Conservation (phyloP, 495 filamentous ascomycete genomes). For the Trichoderma gamsii region DNA sequence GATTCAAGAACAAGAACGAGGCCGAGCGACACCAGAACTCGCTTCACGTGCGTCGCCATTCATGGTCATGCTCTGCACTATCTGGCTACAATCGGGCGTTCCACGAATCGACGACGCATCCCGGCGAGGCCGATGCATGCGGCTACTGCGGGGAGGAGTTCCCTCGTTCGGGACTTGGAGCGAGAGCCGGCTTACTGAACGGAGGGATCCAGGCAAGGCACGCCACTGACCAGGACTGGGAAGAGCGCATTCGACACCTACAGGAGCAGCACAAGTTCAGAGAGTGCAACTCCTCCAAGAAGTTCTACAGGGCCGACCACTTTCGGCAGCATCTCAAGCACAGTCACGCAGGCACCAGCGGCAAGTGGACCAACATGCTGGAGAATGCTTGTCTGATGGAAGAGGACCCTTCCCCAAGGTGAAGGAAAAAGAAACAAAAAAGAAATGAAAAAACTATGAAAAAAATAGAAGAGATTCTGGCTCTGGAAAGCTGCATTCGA, state of each 20-base stretch:
- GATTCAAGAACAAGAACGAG: slow-evolving; percentile 99
- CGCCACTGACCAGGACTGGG: slow-evolving; percentile 66
- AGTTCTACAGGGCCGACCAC: slow-evolving; percentile 95
- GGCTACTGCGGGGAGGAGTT: slow-evolving; percentile 97
- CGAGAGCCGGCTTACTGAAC: slow-evolving; percentile 16
- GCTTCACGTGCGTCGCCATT: slow-evolving; percentile 89
- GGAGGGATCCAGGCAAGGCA: slow-evolving; percentile 24
- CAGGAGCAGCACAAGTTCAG: slow-evolving; percentile 91
- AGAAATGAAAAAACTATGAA: background rate
- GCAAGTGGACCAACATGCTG: slow-evolving; percentile 98
- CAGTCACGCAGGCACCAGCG: slow-evolving; percentile 91
- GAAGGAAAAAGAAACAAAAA: background rate
- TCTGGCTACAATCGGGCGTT: slow-evolving; percentile 72
- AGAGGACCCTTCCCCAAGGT: slow-evolving; percentile 44
- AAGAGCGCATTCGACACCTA: slow-evolving; percentile 74
- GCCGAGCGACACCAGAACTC: slow-evolving; percentile 97
- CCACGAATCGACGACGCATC: slow-evolving; percentile 61
- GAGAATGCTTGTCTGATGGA: slow-evolving; percentile 97
- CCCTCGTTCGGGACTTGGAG: slow-evolving; percentile 48
- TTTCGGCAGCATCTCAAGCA: slow-evolving; percentile 98
- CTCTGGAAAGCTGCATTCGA: background rate
- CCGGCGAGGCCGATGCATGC: slow-evolving; percentile 68
- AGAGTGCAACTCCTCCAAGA: slow-evolving; percentile 97
- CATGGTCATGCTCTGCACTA: slow-evolving; percentile 95
- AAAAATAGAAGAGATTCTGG: background rate